These are phyloP conservation scores for Celoporthe dispersa DNA, from an alignment of 2,329 filamentous ascomycete genomes.

Conservation along the genomic window DNA sequence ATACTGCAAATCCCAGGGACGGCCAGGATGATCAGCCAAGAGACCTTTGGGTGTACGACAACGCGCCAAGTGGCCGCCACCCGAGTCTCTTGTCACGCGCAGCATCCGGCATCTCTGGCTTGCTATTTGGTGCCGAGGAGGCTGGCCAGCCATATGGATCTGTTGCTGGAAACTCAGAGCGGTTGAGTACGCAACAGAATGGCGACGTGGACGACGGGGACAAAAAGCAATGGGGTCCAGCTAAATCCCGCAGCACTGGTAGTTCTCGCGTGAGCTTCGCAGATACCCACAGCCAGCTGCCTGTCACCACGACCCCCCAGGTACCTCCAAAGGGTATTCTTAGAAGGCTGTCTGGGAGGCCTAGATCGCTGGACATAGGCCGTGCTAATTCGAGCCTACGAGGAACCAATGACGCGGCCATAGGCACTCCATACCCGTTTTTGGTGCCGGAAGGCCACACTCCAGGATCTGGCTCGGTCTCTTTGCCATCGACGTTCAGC, in stretches of 20 bases:
- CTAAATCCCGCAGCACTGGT: neutral
- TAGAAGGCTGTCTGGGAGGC: neutral
- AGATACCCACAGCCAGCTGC: neutral
- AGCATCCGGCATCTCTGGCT: neutral
- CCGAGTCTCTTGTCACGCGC: neutral
- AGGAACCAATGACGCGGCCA: neutral
- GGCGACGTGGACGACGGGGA: neutral
- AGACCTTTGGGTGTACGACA: neutral
- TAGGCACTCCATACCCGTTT: neutral
- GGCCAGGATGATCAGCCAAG: neutral
- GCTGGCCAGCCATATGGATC: neutral
- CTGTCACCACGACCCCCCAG: neutral
- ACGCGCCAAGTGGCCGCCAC: neutral
- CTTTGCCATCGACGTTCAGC: neutral
- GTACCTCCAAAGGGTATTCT: slow-evolving; percentile 1
- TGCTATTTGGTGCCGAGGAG: neutral
- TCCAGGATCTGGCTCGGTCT: neutral
- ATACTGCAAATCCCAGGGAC: neutral
- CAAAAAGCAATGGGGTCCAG: neutral
- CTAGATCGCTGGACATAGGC: neutral
- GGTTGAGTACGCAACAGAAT: slow-evolving; percentile 13
- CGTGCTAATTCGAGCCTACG: neutral
- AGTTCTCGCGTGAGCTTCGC: slow-evolving; percentile 24
- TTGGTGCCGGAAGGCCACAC: neutral
- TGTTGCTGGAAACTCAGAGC: slow-evolving; percentile 1